Evolutionary conservation across 2,329 filamentous ascomycete species (phyloP).

Genomic region (Aspergillus quadrilineatus): DNA sequence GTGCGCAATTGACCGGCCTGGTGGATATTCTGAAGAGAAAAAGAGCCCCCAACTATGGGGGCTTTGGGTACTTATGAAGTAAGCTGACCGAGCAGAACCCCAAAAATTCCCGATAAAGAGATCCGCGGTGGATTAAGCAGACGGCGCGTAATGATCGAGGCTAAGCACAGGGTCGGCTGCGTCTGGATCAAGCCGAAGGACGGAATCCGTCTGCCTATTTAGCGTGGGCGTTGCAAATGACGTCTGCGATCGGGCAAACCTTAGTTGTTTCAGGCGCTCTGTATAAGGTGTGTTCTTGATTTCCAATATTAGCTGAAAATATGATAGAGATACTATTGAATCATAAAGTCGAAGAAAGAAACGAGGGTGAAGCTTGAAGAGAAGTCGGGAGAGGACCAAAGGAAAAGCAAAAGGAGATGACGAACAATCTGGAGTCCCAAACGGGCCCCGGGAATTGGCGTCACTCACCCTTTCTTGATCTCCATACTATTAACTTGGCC

Average conservation of each 20-base stretch:
- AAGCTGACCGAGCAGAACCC: conserved; percentile 5
- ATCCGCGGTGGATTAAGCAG: conserved; percentile 4
- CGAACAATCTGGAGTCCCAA: background rate
- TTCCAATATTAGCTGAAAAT: background rate
- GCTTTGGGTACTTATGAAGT: conserved; percentile 7
- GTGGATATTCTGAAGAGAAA: conserved; percentile 2
- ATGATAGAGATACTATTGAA: background rate
- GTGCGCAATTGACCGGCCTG: conserved; percentile 9
- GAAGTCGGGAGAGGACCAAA: background rate
- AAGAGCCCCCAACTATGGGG: background rate
- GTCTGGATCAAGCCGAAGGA: conserved; percentile 11
- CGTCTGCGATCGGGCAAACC: conserved; percentile 22
- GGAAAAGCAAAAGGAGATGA: conserved; percentile 7
- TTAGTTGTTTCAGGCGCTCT: conserved; percentile 4
- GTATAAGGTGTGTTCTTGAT: background rate
- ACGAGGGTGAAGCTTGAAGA: background rate
- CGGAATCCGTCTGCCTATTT: conserved; percentile 34
- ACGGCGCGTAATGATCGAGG: conserved; percentile 2
- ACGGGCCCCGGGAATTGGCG: background rate
- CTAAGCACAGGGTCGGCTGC: conserved; percentile 2
- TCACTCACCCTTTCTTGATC: conserved; percentile 1
- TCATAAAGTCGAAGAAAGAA: background rate
- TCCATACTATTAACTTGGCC: background rate
- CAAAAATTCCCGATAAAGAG: background rate
- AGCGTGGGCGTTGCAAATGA: conserved; percentile 18